Evolutionary conservation across 1,284 basidiomycete genomes (phyloP).

Genomic region (Testicularia cyperi): DNA sequence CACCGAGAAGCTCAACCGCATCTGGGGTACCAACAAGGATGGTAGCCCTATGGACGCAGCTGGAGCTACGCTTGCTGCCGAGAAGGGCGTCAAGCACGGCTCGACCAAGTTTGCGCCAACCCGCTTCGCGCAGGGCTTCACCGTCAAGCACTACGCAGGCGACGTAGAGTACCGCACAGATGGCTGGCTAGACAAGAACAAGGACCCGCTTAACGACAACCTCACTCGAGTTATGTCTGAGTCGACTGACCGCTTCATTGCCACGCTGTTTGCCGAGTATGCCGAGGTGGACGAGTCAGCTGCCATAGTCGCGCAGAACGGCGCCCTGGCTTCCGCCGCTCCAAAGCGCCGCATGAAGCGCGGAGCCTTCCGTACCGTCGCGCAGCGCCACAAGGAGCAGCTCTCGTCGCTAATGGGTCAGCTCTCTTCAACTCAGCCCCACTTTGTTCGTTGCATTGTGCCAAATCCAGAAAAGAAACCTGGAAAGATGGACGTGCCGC

Average conservation of each 20-base stretch:
- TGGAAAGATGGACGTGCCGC: slow-evolving; percentile 84
- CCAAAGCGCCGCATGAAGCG: slow-evolving; percentile 80
- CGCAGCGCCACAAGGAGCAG: slow-evolving; percentile 94
- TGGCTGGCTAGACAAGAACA: slow-evolving; percentile 99
- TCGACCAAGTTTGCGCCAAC: slow-evolving; percentile 77
- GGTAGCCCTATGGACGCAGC: slow-evolving; percentile 40
- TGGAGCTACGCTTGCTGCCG: slow-evolving; percentile 40
- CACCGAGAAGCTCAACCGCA: slow-evolving; percentile 75
- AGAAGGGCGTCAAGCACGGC: slow-evolving; percentile 60
- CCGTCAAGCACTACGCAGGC: slow-evolving; percentile 94
- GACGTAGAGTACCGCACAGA: slow-evolving; percentile 94
- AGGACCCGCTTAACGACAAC: slow-evolving; percentile 97
- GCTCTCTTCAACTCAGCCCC: slow-evolving; percentile 89
- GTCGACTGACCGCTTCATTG: slow-evolving; percentile 80
- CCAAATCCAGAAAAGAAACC: slow-evolving; percentile 92
- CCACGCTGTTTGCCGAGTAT: slow-evolving; percentile 82
- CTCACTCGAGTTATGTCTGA: slow-evolving; percentile 83
- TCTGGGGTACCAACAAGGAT: slow-evolving; percentile 53
- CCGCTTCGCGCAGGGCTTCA: slow-evolving; percentile 88
- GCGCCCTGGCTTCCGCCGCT: slow-evolving; percentile 21
- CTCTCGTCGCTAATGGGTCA: slow-evolving; percentile 87
- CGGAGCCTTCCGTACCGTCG: slow-evolving; percentile 94
- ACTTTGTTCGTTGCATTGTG: slow-evolving; percentile 98
- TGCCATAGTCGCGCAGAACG: slow-evolving; percentile 2
- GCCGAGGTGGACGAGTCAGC: slow-evolving; percentile 67